These are phyloP conservation scores for Hebeloma cylindrosporum DNA, from an alignment of 768 basidiomycete genomes.

Conservation along the genomic window DNA sequence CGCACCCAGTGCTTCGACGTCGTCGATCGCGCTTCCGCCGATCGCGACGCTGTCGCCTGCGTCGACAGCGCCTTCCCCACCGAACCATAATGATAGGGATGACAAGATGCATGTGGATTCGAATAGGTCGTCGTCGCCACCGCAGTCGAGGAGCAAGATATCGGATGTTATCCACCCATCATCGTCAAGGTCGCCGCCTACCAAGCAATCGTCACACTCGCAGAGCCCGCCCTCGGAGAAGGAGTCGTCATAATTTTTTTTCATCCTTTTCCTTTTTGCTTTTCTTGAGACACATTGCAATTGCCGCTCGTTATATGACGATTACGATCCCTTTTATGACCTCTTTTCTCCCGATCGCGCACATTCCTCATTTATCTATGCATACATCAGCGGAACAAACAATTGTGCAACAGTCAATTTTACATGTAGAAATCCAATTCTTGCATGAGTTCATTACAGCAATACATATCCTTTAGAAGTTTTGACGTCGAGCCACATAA, in stretches of 20 bases:
- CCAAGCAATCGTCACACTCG: slow-evolving; percentile 52
- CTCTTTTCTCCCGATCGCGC: slow-evolving; percentile 1
- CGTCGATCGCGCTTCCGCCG: slow-evolving; percentile 60
- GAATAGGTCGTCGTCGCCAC: slow-evolving; percentile 44
- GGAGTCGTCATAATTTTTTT: slow-evolving; percentile 26
- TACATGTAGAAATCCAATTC: too few species aligned
- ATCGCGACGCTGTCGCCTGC: slow-evolving; percentile 68
- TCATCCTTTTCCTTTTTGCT: slow-evolving; percentile 10
- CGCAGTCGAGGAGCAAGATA: slow-evolving; percentile 53
- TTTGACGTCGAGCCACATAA: too few species aligned
- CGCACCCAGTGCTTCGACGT: slow-evolving; percentile 28
- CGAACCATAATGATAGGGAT: slow-evolving; percentile 40
- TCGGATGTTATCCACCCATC: slow-evolving; percentile 50
- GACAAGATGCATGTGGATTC: slow-evolving; percentile 56
- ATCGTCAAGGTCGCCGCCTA: slow-evolving; percentile 48
- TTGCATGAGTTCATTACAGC: too few species aligned
- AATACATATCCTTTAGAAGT: too few species aligned
- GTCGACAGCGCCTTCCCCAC: slow-evolving; percentile 55
- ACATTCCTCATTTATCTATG: too few species aligned
- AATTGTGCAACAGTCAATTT: too few species aligned
- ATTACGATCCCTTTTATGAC: too few species aligned
- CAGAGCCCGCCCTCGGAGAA: slow-evolving; percentile 56
- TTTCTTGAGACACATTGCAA: not conserved
- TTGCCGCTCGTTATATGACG: too few species aligned
- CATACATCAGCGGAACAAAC: too few species aligned